Base-by-base conservation (phyloP, 1,284 basidiomycete genomes). In the Fistulinella staudtii region DNA sequence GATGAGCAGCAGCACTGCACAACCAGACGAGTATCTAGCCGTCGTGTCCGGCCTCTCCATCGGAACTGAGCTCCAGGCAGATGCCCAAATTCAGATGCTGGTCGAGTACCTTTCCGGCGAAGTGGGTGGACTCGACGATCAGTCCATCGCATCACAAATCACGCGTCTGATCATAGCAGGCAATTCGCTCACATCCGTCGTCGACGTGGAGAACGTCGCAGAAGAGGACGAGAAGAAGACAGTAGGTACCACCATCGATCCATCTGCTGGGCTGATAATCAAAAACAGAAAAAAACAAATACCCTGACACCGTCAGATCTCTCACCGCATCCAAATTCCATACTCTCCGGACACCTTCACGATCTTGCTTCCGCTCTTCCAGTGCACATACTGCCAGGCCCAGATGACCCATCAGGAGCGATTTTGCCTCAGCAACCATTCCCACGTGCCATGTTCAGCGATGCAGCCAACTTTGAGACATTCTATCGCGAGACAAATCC, bases 371-470 rank as follows among this genome's bases (percentile, higher is more conserved):
- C 77, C 28, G 73, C 80, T 20, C 72, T 93, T 58, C 85, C 89
- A 5, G 72, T 95, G 21, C 90, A 93, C 58, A 71, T 95, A 24
- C 72, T 96, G 17, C 89, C 95, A 1, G 94, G 95, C 10, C 78
- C 83, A 39, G 74, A 75, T 31, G 95, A 99, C 65, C 95, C 95
- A 1, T 80, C 92, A 7, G 90, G 89, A 0, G 76, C 80, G 0
- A 90, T 95, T 22, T 69, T 99, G 43, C 96, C 96, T 1, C 96
- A 99, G 62, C 95, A 98, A 62, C 79, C 91, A 0, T 76, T 99
- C 54, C 96, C 96, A 29, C 80, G 83, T 35, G 87, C 90, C 5
- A 93, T 99, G 80, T 88, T 99, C 51, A 89, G 90, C 17, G 71
- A 76, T 1, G 82, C 80, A 23, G 73, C 79, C 40, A 71, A 74